Conservation (phyloP, 306 rosid genomes). For the Prunus salicina region DNA sequence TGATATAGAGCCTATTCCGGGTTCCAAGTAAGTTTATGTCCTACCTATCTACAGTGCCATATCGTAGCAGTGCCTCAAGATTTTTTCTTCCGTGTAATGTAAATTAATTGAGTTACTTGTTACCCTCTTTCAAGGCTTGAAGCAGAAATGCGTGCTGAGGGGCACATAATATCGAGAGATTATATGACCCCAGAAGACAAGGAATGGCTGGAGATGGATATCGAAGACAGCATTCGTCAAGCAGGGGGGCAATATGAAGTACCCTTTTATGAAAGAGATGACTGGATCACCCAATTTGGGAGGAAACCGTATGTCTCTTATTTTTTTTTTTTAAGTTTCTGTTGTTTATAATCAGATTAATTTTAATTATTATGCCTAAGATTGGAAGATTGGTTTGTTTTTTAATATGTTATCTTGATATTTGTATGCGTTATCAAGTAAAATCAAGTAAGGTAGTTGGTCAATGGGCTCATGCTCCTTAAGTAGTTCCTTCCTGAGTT, state of each 20-base stretch:
- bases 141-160: conserved; percentile 84
- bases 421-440: background rate
- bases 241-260: conserved; percentile 54
- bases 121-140: conserved; percentile 62
- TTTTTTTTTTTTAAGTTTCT: background rate
- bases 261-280: conserved; percentile 78
- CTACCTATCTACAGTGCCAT: conserved; percentile 4
- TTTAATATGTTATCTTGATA: background rate
- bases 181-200: conserved; percentile 75
- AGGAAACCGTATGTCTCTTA: conserved; percentile 70
- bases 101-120: conserved; percentile 28
- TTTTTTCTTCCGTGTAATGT: conserved; percentile 9
- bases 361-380: background rate
- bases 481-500: too few relatives aligned
- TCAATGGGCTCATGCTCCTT: background rate
- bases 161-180: conserved; percentile 71
- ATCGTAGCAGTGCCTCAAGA: background rate
- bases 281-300: conserved; percentile 70
- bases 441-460: background rate
- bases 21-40: conserved; percentile 68
- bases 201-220: conserved; percentile 94
- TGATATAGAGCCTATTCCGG: conserved; percentile 81
- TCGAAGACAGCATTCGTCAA: conserved; percentile 65
- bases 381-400: background rate
- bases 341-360: background rate